Evolutionary conservation across 2,329 filamentous ascomycete species (phyloP).

Genomic region (Sordariomycetes sp.): DNA sequence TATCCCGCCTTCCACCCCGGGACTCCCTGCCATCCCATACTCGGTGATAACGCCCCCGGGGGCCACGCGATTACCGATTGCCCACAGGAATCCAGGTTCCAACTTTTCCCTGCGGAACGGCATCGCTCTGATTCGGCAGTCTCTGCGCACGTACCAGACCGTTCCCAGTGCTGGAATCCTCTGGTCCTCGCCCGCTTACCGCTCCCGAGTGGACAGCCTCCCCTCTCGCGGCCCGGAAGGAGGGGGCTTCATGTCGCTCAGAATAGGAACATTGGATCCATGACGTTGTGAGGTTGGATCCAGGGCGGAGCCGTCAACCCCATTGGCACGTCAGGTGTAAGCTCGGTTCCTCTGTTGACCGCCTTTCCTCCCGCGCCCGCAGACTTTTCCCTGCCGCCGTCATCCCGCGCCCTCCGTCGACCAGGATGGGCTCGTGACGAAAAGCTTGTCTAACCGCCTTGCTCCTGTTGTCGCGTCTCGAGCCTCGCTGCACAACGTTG

Average conservation of each 20-base stretch:
- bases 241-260: not conserved
- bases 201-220: too few relatives aligned
- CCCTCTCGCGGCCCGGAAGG: not conserved
- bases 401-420: not conserved
- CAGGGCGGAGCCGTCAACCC: not conserved
- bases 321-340: not conserved
- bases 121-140: not conserved
- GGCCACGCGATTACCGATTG: not conserved
- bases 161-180: not conserved
- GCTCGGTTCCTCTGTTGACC: not conserved
- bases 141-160: not conserved
- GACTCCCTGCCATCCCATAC: not conserved
- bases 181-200: not conserved
- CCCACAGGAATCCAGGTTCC: not conserved
- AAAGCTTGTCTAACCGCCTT: not conserved
- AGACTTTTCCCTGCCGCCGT: not conserved
- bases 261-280: not conserved
- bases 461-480: not conserved
- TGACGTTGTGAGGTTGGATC: not conserved
- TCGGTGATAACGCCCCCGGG: not conserved
- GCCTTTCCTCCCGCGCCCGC: not conserved
- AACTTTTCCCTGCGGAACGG: not conserved
- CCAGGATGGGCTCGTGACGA: not conserved
- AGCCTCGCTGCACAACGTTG: not conserved
- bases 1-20: too few relatives aligned